Conservation (phyloP, 352 stramenopile genomes). For the Chrysophaeum taylorii region DNA sequence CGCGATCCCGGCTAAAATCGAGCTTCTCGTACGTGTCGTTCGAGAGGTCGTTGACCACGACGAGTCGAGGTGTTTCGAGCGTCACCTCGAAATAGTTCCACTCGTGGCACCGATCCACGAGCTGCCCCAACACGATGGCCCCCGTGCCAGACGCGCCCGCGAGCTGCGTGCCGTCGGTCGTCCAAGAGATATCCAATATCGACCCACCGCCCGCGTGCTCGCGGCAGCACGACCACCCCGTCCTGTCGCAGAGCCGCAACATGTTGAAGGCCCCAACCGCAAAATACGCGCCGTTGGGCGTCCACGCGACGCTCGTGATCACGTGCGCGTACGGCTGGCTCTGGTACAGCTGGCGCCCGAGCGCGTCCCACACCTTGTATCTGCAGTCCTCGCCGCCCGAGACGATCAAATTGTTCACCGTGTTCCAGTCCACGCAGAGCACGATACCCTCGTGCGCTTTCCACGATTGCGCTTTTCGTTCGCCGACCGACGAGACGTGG, state of each 20-base stretch:
- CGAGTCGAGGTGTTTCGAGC: constrained; percentile 51
- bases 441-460: constrained; percentile 76
- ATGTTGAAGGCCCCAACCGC: constrained; percentile 79
- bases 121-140: constrained; percentile 68
- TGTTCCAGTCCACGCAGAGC: constrained; percentile 79
- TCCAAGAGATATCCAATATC: constrained; percentile 71
- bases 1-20: constrained; percentile 71
- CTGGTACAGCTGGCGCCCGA: constrained; percentile 74
- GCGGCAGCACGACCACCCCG: constrained; percentile 72
- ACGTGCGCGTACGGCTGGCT: constrained; percentile 59
- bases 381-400: constrained; percentile 79
- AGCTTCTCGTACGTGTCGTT: constrained; percentile 77
- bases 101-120: constrained; percentile 64
- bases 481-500: background rate
- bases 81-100: constrained; percentile 72
- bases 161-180: constrained; percentile 74
- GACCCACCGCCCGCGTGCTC: constrained; percentile 63
- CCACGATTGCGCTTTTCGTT: constrained; percentile 51
- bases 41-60: constrained; percentile 70
- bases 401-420: constrained; percentile 75
- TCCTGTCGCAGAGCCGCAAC: constrained; percentile 79
- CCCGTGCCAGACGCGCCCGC: constrained; percentile 68
- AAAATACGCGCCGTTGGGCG: constrained; percentile 73
- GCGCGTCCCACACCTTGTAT: constrained; percentile 76
- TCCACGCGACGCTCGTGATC: constrained; percentile 77